These are phyloP conservation scores for Pseudovirgaria hyperparasitica DNA, from an alignment of 2,329 filamentous ascomycete genomes.

Conservation along the genomic window DNA sequence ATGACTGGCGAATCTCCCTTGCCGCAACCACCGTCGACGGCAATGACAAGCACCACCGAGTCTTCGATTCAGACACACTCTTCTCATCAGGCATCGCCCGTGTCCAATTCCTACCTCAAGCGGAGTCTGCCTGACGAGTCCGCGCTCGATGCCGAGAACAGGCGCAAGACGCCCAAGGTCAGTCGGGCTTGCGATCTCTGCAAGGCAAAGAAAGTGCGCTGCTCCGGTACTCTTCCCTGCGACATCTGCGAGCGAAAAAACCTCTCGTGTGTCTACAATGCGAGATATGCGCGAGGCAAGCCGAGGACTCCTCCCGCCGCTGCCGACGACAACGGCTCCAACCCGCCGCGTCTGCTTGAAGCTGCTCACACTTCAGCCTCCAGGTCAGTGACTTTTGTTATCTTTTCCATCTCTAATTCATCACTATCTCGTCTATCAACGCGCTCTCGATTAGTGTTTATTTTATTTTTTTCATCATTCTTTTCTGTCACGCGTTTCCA, in stretches of 20 bases:
- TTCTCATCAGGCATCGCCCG: no score
- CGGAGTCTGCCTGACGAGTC: no score
- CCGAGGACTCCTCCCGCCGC: conserved; percentile 9
- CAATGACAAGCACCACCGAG: no score
- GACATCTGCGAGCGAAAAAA: conserved; percentile 10
- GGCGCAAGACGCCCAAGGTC: conserved; percentile 14
- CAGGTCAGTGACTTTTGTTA: no score
- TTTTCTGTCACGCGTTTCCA: not conserved
- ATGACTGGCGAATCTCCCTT: no score
- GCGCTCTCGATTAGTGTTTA: not conserved
- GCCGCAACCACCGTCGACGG: no score
- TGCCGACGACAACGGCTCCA: no score
- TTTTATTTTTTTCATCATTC: not conserved
- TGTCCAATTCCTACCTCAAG: no score
- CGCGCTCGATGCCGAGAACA: no score
- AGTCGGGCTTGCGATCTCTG: conserved; percentile 18
- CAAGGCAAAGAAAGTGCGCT: conserved; percentile 18
- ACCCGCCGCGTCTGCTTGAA: not conserved
- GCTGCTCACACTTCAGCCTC: no score
- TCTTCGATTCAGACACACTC: no score
- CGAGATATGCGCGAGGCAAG: conserved; percentile 14
- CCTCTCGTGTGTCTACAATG: conserved; percentile 13
- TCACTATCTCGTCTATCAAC: not conserved
- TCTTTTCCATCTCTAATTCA: no score
- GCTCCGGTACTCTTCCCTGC: conserved; percentile 16